These are phyloP conservation scores for Mycena latifolia DNA, from an alignment of 768 basidiomycete genomes.

Conservation along the genomic window DNA sequence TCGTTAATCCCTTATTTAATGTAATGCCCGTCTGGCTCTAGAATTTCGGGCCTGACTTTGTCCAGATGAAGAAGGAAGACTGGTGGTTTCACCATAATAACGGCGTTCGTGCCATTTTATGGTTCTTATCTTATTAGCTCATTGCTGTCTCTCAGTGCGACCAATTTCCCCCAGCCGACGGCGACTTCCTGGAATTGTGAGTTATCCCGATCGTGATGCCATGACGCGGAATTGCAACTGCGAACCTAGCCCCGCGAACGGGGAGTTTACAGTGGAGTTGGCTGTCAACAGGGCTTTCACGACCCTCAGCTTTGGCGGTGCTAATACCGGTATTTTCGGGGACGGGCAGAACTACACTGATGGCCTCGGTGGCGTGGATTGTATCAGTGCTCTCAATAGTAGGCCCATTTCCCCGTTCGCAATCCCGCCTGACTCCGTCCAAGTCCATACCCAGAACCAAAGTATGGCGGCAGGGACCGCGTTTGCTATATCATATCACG, in stretches of 20 bases:
- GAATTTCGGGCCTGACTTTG: neutral
- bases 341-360: slow-evolving; percentile 51
- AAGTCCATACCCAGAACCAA: slow-evolving; percentile 61
- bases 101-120: slow-evolving; percentile 38
- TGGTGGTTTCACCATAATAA: slow-evolving; percentile 60
- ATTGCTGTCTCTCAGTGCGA: slow-evolving; percentile 50
- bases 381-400: slow-evolving; percentile 54
- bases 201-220: neutral
- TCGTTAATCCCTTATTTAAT: slow-evolving; percentile 50
- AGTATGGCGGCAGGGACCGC: slow-evolving; percentile 60
- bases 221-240: neutral
- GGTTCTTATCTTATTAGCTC: neutral
- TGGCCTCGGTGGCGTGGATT: slow-evolving; percentile 44
- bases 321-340: slow-evolving; percentile 35
- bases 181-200: slow-evolving; percentile 56
- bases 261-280: slow-evolving; percentile 56
- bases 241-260: slow-evolving; percentile 48
- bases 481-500: slow-evolving; percentile 60
- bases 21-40: slow-evolving; percentile 31
- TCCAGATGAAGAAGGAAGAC: slow-evolving; percentile 47
- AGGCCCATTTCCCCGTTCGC: neutral
- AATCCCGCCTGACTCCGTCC: neutral
- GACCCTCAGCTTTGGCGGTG: slow-evolving; percentile 50
- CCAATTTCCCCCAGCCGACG: slow-evolving; percentile 57
- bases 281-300: slow-evolving; percentile 58